Evolutionary conservation across 2,329 filamentous ascomycete genomes (phyloP).

Genomic region (Xylariales sp.): DNA sequence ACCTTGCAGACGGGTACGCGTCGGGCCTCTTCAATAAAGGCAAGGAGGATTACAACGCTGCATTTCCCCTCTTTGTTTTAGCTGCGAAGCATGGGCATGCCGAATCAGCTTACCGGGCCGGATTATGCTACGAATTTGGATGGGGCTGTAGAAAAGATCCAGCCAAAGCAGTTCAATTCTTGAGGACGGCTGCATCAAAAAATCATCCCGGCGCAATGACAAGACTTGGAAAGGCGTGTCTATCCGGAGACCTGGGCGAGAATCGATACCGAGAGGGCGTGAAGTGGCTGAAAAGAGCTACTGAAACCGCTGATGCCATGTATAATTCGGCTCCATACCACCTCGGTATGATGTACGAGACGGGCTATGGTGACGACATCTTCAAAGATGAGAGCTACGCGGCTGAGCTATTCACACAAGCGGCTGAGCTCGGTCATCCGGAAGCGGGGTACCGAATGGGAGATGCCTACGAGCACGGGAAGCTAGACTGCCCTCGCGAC

Average conservation of each 20-base stretch:
- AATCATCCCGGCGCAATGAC: slow-evolving; percentile 96
- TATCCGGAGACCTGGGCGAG: slow-evolving; percentile 88
- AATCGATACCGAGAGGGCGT: slow-evolving; percentile 90
- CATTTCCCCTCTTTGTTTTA: slow-evolving; percentile 91
- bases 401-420: slow-evolving; percentile 92
- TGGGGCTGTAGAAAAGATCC: slow-evolving; percentile 95
- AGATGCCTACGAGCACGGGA: slow-evolving; percentile 96
- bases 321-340: slow-evolving; percentile 96
- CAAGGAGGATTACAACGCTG: slow-evolving; percentile 89
- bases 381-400: slow-evolving; percentile 93
- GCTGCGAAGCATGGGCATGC: slow-evolving; percentile 98
- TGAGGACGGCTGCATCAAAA: slow-evolving; percentile 89
- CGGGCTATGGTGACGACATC: slow-evolving; percentile 92
- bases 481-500: slow-evolving; percentile 86
- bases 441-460: slow-evolving; percentile 90
- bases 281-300: slow-evolving; percentile 95
- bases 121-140: slow-evolving; percentile 96
- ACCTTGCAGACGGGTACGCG: slow-evolving; percentile 92
- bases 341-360: slow-evolving; percentile 87
- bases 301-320: slow-evolving; percentile 88
- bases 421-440: slow-evolving; percentile 88
- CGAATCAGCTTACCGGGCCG: slow-evolving; percentile 93
- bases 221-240: slow-evolving; percentile 87
- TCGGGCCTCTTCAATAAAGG: slow-evolving; percentile 96
- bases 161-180: slow-evolving; percentile 92